Base-by-base conservation (phyloP, 768 basidiomycete genomes). In the Multifurca ochricompacta region DNA sequence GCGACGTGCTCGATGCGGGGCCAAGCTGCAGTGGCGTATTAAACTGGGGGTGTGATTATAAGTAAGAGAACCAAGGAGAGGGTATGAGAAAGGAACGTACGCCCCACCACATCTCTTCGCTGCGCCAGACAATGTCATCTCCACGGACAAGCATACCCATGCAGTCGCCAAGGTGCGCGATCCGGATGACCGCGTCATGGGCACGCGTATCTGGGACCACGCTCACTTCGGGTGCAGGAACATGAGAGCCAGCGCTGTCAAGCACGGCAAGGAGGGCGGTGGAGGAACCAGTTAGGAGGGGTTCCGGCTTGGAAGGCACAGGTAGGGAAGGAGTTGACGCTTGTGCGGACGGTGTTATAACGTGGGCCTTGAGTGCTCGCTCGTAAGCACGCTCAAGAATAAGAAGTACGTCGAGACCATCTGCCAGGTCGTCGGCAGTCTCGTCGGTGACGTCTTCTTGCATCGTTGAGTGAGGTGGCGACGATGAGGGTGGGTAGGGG, bases 81-180 rank as follows among this genome's bases (percentile, higher is more conserved):
- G 32, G 16, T 16, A 35, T 52, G 18, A n/a, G 21, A 3, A 19
- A 21, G 37, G 19, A 28, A 74, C 81, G 66, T 64, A 82, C 81
- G 13, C 76, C 78, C 79, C 91, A 92, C 81, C 92, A 93, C 89
- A 95, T 94, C 68, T 96, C 94, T 39, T 88, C 80, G 45, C 83
- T 87, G 30, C 92, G 77, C 83, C 91, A 96, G 1, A 82, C 79
- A 40, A 96, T 82, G 50, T 80, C 74, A 41, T 86, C 80, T 6
- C 78, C 83, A 2, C 93, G 80, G 18, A 97, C 81, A 19, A 96
- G 76, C 77, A 90, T 85, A 21, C 84, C 83, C 79, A 87, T 86
- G 66, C 91, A 91, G 63, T 94, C 91, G 8, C 91, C 91, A 7
- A 94, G 68, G 61, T 92, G 88, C 0, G 90, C 91, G 23, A 94